Evolutionary conservation across 1,139 yeast species (phyloP).

Genomic region (Taphrina confusa): DNA sequence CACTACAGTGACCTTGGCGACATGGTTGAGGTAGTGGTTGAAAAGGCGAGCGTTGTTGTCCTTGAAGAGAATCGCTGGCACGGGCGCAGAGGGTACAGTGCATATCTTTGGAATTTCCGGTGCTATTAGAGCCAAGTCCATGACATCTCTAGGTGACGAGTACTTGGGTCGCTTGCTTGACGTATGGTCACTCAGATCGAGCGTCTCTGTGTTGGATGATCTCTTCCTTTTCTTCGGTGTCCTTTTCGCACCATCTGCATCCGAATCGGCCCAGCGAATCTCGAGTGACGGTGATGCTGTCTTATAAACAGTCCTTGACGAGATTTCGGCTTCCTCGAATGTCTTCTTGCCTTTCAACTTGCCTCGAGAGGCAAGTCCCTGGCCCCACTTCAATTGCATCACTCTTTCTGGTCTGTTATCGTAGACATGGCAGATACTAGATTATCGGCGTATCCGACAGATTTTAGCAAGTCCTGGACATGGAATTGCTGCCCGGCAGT

Average conservation of each 20-base stretch:
- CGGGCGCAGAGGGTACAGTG: constrained; percentile 8
- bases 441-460: no score
- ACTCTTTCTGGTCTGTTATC: no score
- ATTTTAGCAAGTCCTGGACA: no score
- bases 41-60: constrained; percentile 23
- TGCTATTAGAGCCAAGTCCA: constrained; percentile 5
- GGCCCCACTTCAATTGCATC: constrained; percentile 33
- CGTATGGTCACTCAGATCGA: neutral
- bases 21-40: constrained; percentile 30
- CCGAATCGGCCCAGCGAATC: constrained; percentile 12
- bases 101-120: constrained; percentile 3
- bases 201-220: neutral
- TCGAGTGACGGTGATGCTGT: no score
- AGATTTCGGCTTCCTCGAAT: neutral
- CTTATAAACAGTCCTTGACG: no score
- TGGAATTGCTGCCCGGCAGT: no score
- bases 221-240: neutral
- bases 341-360: constrained; percentile 29
- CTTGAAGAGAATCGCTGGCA: constrained; percentile 13
- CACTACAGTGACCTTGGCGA: constrained; percentile 25
- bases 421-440: no score
- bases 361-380: constrained; percentile 31
- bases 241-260: neutral
- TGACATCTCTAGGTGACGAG: neutral
- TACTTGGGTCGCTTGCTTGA: neutral